Evolutionary conservation across 202 grass and related monocot species (phyloP), one percentile per base, ranked within the genome.

Genomic region (Setaria italica): DNA sequence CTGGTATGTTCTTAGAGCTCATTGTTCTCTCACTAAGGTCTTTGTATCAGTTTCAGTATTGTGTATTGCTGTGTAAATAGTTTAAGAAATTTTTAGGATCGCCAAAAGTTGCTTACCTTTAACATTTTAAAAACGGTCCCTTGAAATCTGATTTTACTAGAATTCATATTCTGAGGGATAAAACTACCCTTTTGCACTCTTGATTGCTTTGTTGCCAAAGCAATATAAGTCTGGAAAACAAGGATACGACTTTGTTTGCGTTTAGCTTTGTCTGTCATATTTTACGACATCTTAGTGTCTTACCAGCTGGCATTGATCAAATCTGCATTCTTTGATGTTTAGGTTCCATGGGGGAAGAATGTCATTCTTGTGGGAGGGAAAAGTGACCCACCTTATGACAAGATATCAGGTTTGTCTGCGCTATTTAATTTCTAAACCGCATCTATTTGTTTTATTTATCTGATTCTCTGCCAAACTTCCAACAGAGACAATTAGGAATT

Each of bases 331-430:
- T 78, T 72, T 69, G 2, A 72, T 16, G 53, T 86, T 62, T 85
- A 99, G 97, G 92, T 99, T 51, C 83, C 97, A 75, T 99, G 94
- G 92, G 97, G 89, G 60, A 99, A 99, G 83, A 90, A 80, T 68
- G 89, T 90, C 83, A 95, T 99, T 59, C 91, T 99, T 89, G 72
- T 99, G 74, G 94, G 97, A 84, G 97, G 97, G 17, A 97, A 94
- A 92, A 97, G 86, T 46, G 94, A 99, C 72, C 94, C 94, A 78
- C 35, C 87, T 79, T 95, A 71, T 87, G 90, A 99, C 76, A 84
- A 82, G 83, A 88, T 96, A 86, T 88, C 92, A 91, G 94, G 97
- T 99, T 91, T 68, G 77, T 17, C 74, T 81, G 46, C 66, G 45
- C 60, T 86, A 67, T 78, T 51, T 84, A 11, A 56, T 85, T 77